A percentile compares a stretch with the other conserved stretches of the same genome.
phyloP scores from a whole-genome alignment of 2,329 filamentous ascomycete genomes.

The Aschersonia sp. region DNA sequence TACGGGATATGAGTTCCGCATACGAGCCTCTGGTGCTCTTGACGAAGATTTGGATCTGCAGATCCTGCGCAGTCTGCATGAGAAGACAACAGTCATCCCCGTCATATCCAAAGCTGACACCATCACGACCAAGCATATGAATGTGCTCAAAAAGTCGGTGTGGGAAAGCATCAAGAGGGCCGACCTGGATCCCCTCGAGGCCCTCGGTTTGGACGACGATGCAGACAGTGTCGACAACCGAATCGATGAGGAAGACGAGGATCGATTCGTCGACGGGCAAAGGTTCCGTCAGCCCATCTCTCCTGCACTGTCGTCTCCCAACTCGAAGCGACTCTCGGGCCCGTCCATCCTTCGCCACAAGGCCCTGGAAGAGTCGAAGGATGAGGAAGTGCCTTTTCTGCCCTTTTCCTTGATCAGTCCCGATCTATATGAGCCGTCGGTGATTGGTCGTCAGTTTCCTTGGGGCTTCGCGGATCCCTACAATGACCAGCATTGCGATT shows the following conservation, averaged over 20 bases:
- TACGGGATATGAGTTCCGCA: conserved; percentile 19
- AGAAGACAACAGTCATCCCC: conserved; percentile 89
- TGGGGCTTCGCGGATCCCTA: conserved; percentile 97
- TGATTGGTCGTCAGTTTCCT: conserved; percentile 77
- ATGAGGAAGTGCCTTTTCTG: conserved; percentile 52
- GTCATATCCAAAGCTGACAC: conserved; percentile 96
- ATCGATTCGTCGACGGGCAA: conserved; percentile 13
- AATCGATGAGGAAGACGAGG: conserved; percentile 39
- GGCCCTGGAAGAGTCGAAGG: conserved; percentile 28
- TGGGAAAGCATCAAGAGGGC: conserved; percentile 78
- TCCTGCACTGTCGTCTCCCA: conserved; percentile 19
- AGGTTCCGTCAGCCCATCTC: conserved; percentile 10
- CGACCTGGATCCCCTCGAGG: conserved; percentile 76
- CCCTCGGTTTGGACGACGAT: conserved; percentile 67
- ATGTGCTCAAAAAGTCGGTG: conserved; percentile 76
- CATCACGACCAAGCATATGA: conserved; percentile 90
- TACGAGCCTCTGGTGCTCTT: conserved; percentile 48
- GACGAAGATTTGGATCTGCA: conserved; percentile 86
- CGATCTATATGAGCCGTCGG: conserved; percentile 69
- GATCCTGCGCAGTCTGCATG: conserved; percentile 72
- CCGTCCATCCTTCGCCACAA: conserved; percentile 30
- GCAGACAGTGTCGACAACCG: conserved; percentile 44
- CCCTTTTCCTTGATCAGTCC: conserved; percentile 91
- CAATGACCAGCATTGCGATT: conserved; percentile 86
- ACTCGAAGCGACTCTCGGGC: conserved; percentile 30